Evolutionary conservation across 768 basidiomycete genomes (phyloP).

Genomic region (Trametes cingulata): DNA sequence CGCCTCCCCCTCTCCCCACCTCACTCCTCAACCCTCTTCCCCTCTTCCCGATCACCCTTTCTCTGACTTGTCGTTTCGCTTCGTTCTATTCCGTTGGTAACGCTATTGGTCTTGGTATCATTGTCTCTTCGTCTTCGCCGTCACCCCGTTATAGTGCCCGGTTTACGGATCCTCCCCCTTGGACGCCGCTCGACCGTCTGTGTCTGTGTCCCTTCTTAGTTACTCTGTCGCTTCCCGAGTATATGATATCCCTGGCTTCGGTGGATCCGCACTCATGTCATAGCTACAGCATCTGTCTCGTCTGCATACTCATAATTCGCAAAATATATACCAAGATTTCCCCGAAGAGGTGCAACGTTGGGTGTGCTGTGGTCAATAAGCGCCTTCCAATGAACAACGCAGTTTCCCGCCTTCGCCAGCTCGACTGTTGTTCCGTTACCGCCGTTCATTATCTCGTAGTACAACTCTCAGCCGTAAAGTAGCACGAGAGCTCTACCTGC

Average conservation of each 20-base stretch:
- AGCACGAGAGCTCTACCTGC: no score
- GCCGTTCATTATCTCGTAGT: no score
- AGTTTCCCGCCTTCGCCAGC: no score
- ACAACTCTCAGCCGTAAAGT: no score
- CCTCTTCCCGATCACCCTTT: not conserved
- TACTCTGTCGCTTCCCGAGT: constrained; percentile 9
- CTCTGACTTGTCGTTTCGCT: not conserved
- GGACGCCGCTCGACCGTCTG: constrained; percentile 1
- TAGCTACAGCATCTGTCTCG: constrained; percentile 19
- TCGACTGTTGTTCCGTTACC: no score
- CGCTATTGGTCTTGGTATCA: constrained; percentile 10
- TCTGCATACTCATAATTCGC: constrained; percentile 15
- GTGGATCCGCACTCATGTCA: constrained; percentile 18
- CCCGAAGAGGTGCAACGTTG: no score
- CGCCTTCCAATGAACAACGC: no score
- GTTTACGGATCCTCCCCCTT: not conserved
- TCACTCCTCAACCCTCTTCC: not conserved
- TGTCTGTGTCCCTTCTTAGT: constrained; percentile 5
- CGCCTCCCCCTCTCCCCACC: not conserved
- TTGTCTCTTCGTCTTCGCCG: not conserved
- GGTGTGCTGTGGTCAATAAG: no score
- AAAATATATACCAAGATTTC: constrained; percentile 17
- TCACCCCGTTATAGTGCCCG: not conserved
- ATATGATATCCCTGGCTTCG: constrained; percentile 17
- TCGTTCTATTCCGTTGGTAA: constrained; percentile 2